Evolutionary conservation across 768 basidiomycete species (phyloP), one percentile per base, ranked within the genome.

Genomic region (Crassisporium funariophilum): DNA sequence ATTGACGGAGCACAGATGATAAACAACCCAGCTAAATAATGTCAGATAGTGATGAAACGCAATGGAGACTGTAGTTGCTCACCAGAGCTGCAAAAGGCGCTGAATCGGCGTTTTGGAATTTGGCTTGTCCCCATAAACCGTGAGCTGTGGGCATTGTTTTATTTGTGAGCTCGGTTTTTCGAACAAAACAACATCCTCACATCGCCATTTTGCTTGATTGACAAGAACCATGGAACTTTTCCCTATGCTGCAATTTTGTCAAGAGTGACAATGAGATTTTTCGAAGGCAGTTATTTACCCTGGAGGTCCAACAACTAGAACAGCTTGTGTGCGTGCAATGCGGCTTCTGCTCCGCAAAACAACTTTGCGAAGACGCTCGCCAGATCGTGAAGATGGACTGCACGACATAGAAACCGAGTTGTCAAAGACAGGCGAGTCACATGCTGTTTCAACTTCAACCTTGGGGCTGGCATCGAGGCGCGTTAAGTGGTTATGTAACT

Each of bases 101-200:
- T 2, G 83, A 78, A 44, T 84, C 81, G 5, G 74, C 71, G 39
- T 70, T 77, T 54, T 84, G 80, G 51, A 87, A 87, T 64, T 86
- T 87, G 5, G 85, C 84, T 52, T 87, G 84, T 11, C 85, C 86
- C 86, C 86, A 88, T 4, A 87, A 72, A 4, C 86, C 86, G 53
- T 86, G 84, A 16, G 77, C 79, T 82, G 39, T 4, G 10, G 50
- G 25, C 40, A 53, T 15, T 37, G 31, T 27, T 17, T 39, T 5
- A 23, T 11, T 22, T 8, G 12, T 9, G 36, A 43, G 11, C 21
- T 2, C 38, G 8, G 36, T 6, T 37, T 4, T 34, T 12, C 35
- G 34, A 23, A 45, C 7, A 27, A 12, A 35, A n/a, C 22, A 27
- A 20, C 44, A 35, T 10, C 51, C 73, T 59, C 55, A 81, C 83